Conservation (phyloP, 2,329 filamentous ascomycete species). For the Cryphonectria carpinicola region DNA sequence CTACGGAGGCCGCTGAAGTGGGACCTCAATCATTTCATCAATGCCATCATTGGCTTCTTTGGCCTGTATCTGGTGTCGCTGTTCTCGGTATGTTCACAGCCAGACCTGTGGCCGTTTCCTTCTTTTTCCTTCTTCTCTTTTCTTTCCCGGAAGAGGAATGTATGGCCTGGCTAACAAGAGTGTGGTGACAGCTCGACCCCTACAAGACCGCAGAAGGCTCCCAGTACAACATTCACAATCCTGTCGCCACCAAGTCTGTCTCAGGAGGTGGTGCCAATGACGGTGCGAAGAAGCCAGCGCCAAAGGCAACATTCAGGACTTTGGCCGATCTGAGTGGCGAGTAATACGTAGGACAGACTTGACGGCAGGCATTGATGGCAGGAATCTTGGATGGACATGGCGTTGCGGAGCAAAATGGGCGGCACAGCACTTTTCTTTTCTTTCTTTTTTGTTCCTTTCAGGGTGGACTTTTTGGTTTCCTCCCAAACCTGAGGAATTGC, state of each 20-base stretch:
- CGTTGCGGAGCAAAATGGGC: constrained; percentile 21
- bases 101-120: neutral
- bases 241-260: constrained; percentile 34
- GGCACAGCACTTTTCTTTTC: neutral
- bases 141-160: neutral
- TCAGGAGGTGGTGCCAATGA: neutral
- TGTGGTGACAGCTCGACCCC: constrained; percentile 56
- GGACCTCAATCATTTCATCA: constrained; percentile 50
- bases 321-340: constrained; percentile 53
- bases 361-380: neutral
- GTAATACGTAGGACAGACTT: constrained; percentile 11
- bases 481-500: neutral
- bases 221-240: constrained; percentile 58
- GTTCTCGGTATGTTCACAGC: constrained; percentile 55
- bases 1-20: constrained; percentile 34
- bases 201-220: constrained; percentile 65
- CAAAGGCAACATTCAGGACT: constrained; percentile 52
- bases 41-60: constrained; percentile 57
- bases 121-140: neutral
- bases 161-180: constrained; percentile 20
- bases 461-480: neutral
- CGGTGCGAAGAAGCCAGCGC: constrained; percentile 35
- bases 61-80: constrained; percentile 65
- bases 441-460: neutral
- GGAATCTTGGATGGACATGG: constrained; percentile 17